phyloP scores from a whole-genome alignment of 495 filamentous ascomycete species.

The Talaromyces nanjingensis region DNA sequence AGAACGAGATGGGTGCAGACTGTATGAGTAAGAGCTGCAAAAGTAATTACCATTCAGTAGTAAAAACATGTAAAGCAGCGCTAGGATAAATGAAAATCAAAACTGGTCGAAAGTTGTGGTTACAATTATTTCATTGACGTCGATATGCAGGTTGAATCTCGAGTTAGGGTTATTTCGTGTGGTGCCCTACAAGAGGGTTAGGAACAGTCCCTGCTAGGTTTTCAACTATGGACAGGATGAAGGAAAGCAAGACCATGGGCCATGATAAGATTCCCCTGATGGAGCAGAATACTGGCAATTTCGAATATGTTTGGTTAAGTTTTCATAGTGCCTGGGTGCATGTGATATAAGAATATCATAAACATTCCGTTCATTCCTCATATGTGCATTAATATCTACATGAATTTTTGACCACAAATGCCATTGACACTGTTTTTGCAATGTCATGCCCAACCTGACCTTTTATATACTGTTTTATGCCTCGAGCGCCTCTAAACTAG shows the following conservation, averaged over 20 bases:
- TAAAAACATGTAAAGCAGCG: background rate
- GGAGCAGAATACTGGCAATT: background rate
- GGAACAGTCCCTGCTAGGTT: background rate
- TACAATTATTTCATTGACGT: background rate
- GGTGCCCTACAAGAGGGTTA: background rate
- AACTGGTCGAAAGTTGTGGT: background rate
- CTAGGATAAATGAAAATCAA: no score
- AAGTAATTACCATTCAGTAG: background rate
- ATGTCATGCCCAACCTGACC: background rate
- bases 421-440: background rate
- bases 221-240: background rate
- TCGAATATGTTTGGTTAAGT: background rate
- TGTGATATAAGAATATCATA: background rate
- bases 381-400: slow-evolving; percentile 4
- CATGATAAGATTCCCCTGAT: no score
- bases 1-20: no score
- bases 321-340: background rate
- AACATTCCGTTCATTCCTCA: background rate
- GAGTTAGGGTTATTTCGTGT: background rate
- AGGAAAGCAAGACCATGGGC: background rate
- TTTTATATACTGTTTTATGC: background rate
- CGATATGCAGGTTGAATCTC: background rate
- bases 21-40: background rate
- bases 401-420: background rate
- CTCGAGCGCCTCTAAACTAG: slow-evolving; percentile 13